Evolutionary conservation across 2,329 filamentous ascomycete genomes (phyloP).

Genomic region (Pyricularia grisea): DNA sequence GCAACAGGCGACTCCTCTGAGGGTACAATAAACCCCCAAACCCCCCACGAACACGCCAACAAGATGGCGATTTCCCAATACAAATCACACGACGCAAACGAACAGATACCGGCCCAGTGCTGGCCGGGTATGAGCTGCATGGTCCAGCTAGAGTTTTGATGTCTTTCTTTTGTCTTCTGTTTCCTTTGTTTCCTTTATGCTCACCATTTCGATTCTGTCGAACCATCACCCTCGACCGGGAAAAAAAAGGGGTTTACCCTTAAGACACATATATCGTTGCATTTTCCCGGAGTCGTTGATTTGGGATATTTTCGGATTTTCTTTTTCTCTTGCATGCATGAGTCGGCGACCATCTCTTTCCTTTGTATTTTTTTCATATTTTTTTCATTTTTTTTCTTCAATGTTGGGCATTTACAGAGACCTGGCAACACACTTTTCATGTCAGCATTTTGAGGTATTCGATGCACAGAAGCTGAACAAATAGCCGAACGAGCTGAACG

Average conservation of each 20-base stretch:
- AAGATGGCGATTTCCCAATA: neutral
- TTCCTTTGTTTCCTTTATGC: too few species aligned
- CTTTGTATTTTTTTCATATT: too few species aligned
- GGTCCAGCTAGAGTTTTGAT: neutral
- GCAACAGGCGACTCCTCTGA: constrained; percentile 25
- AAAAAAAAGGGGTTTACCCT: neutral
- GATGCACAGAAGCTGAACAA: neutral
- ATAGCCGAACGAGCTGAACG: neutral
- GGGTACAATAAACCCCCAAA: neutral
- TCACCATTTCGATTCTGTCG: neutral
- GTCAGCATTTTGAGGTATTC: neutral
- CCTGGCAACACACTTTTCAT: neutral
- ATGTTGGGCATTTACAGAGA: neutral
- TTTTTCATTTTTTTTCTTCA: neutral
- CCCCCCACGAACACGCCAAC: neutral
- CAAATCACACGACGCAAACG: neutral
- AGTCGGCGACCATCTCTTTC: neutral
- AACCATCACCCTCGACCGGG: neutral
- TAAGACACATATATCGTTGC: neutral
- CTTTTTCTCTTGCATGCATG: neutral
- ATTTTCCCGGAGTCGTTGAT: neutral
- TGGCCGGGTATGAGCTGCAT: neutral
- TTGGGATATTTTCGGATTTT: neutral
- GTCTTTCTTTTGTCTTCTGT: neutral
- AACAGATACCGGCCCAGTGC: neutral